phyloP scores from a whole-genome alignment of 2,329 filamentous ascomycete species.

The Sporothrix protearum region DNA sequence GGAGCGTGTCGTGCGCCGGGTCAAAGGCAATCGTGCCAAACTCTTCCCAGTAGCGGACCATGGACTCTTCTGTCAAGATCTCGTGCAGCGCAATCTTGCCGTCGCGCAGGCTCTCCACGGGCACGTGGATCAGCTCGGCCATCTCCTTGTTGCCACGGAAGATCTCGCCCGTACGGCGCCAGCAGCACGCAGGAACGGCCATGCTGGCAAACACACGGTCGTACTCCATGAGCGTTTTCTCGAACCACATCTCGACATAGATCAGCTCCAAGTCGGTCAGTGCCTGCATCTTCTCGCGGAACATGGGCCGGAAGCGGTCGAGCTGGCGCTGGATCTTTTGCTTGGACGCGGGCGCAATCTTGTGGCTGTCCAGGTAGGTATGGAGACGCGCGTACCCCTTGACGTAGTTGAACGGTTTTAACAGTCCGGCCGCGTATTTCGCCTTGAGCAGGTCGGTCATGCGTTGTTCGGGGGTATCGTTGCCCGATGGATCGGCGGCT shows the following conservation, averaged over 20 bases:
- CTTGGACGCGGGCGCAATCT: constrained; percentile 71
- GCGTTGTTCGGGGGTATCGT: constrained; percentile 81
- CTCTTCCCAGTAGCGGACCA: constrained; percentile 98
- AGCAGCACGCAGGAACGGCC: constrained; percentile 96
- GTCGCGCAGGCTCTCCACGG: constrained; percentile 85
- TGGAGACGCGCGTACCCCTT: constrained; percentile 89
- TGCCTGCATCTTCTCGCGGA: constrained; percentile 87
- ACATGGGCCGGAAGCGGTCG: constrained; percentile 90
- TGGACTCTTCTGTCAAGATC: constrained; percentile 88
- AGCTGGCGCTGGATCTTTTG: constrained; percentile 90
- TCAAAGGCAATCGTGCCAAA: constrained; percentile 98
- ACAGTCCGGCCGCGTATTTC: constrained; percentile 90
- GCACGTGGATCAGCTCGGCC: constrained; percentile 91
- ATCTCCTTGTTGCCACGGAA: constrained; percentile 98
- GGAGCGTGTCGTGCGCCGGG: constrained; percentile 83
- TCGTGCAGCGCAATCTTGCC: constrained; percentile 94
- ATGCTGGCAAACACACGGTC: constrained; percentile 98
- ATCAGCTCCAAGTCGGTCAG: constrained; percentile 93
- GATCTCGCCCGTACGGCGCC: constrained; percentile 94
- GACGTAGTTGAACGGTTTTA: constrained; percentile 98
- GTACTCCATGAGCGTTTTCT: constrained; percentile 93
- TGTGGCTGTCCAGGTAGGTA: constrained; percentile 83
- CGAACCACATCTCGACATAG: constrained; percentile 98
- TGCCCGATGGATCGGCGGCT: constrained; percentile 87
- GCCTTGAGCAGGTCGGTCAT: constrained; percentile 93